These are phyloP conservation scores for Staphylotrichum longicolle DNA, from an alignment of 495 filamentous ascomycete species.

Conservation along the genomic window DNA sequence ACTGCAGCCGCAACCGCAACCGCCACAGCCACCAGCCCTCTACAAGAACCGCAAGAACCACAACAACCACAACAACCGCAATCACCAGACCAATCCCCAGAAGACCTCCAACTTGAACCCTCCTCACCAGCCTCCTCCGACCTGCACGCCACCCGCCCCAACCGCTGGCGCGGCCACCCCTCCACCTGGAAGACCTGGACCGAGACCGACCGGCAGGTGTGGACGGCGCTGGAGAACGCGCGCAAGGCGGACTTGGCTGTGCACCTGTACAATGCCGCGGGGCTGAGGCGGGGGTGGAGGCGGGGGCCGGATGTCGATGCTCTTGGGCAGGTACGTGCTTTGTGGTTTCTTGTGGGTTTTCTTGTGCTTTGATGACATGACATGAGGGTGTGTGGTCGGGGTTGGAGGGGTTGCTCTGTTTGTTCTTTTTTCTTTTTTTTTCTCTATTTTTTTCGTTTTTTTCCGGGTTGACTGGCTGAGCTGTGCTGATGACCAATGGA, in stretches of 20 bases:
- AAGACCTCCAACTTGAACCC: no score
- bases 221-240: constrained; percentile 55
- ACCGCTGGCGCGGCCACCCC: constrained; percentile 53
- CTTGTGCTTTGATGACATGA: no score
- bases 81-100: no score
- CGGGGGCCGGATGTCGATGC: constrained; percentile 7
- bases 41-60: no score
- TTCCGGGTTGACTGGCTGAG: not conserved
- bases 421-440: not conserved
- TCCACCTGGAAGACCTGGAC: constrained; percentile 62
- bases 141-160: constrained; percentile 36
- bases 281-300: constrained; percentile 49
- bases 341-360: not conserved
- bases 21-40: no score
- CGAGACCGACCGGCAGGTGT: constrained; percentile 54
- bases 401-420: no score
- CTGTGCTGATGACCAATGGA: not conserved
- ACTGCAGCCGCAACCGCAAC: no score
- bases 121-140: no score
- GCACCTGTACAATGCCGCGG: constrained; percentile 75
- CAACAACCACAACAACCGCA: no score
- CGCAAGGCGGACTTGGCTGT: constrained; percentile 61
- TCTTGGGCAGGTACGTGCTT: not conserved
- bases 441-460: not conserved
- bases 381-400: no score